phyloP scores from a whole-genome alignment of 345 rosid genomes.

The Capsella bursapastoris region DNA sequence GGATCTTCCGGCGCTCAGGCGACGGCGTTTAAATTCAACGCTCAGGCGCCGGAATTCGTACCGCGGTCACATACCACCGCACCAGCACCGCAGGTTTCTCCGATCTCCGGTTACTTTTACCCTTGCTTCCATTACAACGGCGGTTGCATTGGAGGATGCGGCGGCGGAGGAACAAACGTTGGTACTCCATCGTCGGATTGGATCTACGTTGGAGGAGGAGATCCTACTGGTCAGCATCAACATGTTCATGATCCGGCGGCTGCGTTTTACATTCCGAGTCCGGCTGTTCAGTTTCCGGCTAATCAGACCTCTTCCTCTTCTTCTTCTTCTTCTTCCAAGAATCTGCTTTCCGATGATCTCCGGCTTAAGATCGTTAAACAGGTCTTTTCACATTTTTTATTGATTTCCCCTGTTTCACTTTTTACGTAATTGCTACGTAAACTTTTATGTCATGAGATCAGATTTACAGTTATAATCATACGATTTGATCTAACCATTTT shows the following conservation, averaged over 20 bases:
- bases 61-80: conserved; percentile 66
- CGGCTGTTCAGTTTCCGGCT: conserved; percentile 51
- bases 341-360: conserved; percentile 72
- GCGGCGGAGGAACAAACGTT: conserved; percentile 21
- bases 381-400: conserved; percentile 44
- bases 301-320: conserved; percentile 41
- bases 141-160: conserved; percentile 39
- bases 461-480: not conserved
- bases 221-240: conserved; percentile 47
- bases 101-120: conserved; percentile 65
- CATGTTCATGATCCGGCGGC: conserved; percentile 41
- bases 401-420: too few species aligned
- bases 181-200: conserved; percentile 67
- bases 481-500: not conserved
- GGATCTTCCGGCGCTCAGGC: conserved; percentile 40
- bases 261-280: conserved; percentile 56
- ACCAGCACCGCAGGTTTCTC: conserved; percentile 46
- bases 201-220: conserved; percentile 79
- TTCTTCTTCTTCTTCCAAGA: conserved; percentile 51
- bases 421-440: not conserved
- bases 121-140: conserved; percentile 68
- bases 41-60: conserved; percentile 87
- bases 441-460: not conserved
- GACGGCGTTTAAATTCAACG: conserved; percentile 84
- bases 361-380: conserved; percentile 85